Evolutionary conservation across 257 asterid species (phyloP), one percentile per base, ranked within the genome.

Genomic region (Jacaranda mimosifolia): DNA sequence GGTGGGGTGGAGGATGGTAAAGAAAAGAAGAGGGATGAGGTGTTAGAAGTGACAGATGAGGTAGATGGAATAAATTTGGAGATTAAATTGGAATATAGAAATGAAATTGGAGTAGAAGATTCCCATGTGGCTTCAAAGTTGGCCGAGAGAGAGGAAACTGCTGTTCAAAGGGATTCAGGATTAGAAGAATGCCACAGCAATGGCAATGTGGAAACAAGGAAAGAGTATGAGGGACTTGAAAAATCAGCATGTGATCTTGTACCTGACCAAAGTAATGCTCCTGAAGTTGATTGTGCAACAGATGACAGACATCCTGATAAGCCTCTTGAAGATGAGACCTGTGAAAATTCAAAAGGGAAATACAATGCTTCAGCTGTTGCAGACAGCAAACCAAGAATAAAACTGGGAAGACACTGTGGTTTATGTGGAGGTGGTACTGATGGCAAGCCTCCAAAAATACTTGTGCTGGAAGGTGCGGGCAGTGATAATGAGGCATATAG

Each of bases 371-470:
- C 80, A 66, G 82, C 81, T 72, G 77, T 53, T 81, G 77, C 64
- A 35, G 77, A 79, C 51, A 86, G 85, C 69, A 89, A 88, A 77
- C 79, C 88, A 17, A 86, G 85, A 78, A 81, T 93, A 65, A 93
- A 89, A 68, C 90, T 87, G 72, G 99, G 99, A 77, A 85, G 99
- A 72, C 89, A 80, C 6, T 96, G 99, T 90, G 96, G 98, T 85
- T 90, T 91, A 83, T 96, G 99, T 77, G 97, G 99, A 64, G 96
- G 97, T 66, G 95, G 97, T 78, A 86, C 87, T 14, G 95, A 93
- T 72, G 99, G 99, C 10, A 96, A 91, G 83, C 97, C 97, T 79
- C 98, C 99, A 42, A 93, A 90, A 77, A 83, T 85, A 67, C 90
- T 88, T 56, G 70, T 79, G 62, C 87, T 80, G 49, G 94, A 89